Percentiles rank a stretch among this genome's conserved stretches.
These are phyloP conservation scores for Monilinia polystroma DNA, from an alignment of 2,329 filamentous ascomycete genomes.

Conservation along the genomic window DNA sequence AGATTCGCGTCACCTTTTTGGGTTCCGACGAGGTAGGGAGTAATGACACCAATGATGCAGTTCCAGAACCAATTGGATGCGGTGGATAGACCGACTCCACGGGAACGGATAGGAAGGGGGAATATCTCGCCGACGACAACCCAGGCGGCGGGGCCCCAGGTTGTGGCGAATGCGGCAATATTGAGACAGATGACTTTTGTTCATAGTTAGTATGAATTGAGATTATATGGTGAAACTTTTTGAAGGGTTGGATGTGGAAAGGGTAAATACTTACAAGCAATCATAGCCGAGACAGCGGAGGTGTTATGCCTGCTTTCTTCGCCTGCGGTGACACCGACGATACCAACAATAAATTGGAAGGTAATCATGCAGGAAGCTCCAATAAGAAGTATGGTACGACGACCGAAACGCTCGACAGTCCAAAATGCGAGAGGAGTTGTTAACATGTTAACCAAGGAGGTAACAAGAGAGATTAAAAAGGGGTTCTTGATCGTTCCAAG, in stretches of 20 bases:
- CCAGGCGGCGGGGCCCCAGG: constrained; percentile 78
- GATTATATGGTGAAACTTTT: constrained; percentile 72
- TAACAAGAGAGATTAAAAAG: constrained; percentile 82
- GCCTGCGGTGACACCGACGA: constrained; percentile 65
- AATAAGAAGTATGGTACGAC: constrained; percentile 74
- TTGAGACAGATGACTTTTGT: constrained; percentile 70
- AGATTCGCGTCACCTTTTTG: constrained; percentile 49
- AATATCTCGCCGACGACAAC: constrained; percentile 87
- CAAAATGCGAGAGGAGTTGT: constrained; percentile 88
- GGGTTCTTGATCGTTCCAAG: constrained; percentile 73
- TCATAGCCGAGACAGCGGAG: constrained; percentile 62
- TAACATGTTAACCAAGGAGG: constrained; percentile 81
- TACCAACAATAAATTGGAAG: constrained; percentile 83
- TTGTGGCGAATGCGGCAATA: constrained; percentile 89
- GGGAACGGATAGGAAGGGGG: constrained; percentile 83
- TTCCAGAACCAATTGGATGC: constrained; percentile 91
- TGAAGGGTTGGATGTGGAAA: constrained; percentile 45
- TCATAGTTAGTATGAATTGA: constrained; percentile 39
- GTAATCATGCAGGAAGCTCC: constrained; percentile 81
- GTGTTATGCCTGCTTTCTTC: constrained; percentile 55
- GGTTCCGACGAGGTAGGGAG: constrained; percentile 65
- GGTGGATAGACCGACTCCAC: constrained; percentile 82
- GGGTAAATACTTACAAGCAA: constrained; percentile 52
- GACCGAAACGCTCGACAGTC: constrained; percentile 80
- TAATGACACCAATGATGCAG: constrained; percentile 70